Conservation (phyloP, 78 protist species). For the Planoprotostelium fungivorum region DNA sequence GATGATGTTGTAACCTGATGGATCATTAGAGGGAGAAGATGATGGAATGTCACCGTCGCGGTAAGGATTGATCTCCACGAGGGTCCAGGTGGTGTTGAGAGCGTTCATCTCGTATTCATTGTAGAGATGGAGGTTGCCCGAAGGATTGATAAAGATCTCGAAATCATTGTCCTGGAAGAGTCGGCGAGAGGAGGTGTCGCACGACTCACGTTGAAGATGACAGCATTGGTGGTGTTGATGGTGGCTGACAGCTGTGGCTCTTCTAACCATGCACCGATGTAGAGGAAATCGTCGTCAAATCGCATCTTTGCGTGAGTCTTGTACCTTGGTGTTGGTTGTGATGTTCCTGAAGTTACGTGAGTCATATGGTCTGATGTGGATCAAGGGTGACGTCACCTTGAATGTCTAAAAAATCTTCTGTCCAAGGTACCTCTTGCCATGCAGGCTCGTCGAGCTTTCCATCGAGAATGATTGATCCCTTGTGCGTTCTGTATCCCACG, state of each 20-base stretch:
- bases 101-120: slow-evolving; percentile 65
- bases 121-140: slow-evolving; percentile 43
- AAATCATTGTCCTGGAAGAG: slow-evolving; percentile 59
- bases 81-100: slow-evolving; percentile 11
- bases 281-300: slow-evolving; percentile 28
- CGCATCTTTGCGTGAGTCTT: slow-evolving; percentile 35
- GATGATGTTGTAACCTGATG: neutral
- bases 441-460: neutral
- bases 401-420: neutral
- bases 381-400: neutral
- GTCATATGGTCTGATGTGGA: neutral
- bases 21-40: neutral
- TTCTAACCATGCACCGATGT: slow-evolving; percentile 35
- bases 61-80: slow-evolving; percentile 31
- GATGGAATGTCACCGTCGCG: slow-evolving; percentile 10
- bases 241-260: slow-evolving; percentile 17
- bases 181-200: too few relatives aligned
- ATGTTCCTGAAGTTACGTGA: slow-evolving; percentile 1
- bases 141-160: slow-evolving; percentile 40
- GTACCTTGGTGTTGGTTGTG: neutral
- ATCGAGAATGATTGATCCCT: neutral
- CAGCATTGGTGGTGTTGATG: slow-evolving; percentile 9
- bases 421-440: neutral
- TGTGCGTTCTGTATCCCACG: neutral
- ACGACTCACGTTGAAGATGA: too few relatives aligned